Evolutionary conservation across 441 rosid genomes (phyloP).

Genomic region (Raphanus hybrid): DNA sequence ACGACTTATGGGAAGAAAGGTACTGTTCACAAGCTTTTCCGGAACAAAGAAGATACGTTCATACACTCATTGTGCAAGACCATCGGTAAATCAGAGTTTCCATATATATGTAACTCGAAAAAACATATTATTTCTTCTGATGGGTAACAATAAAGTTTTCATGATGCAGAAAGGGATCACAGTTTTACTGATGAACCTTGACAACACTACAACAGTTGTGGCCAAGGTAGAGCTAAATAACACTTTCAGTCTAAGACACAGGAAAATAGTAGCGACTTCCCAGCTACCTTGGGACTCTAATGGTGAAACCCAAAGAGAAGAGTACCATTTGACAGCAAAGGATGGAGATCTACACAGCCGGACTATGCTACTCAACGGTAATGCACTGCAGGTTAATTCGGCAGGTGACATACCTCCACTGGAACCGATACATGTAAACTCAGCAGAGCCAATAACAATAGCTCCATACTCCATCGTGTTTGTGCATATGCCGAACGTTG

Average conservation of each 20-base stretch:
- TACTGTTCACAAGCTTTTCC: constrained; percentile 63
- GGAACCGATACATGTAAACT: constrained; percentile 58
- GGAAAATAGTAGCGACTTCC: constrained; percentile 17
- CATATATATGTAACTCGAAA: neutral
- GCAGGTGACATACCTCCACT: constrained; percentile 70
- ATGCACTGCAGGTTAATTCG: constrained; percentile 60
- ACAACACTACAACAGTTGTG: constrained; percentile 56
- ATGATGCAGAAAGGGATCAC: constrained; percentile 75
- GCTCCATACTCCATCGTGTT: constrained; percentile 82
- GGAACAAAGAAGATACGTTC: constrained; percentile 72
- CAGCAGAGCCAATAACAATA: constrained; percentile 55
- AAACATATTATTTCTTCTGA: neutral
- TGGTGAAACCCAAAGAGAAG: constrained; percentile 59
- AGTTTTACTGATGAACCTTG: constrained; percentile 76
- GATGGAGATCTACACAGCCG: constrained; percentile 86
- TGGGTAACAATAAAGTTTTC: constrained; percentile 11
- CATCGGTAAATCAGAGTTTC: constrained; percentile 55
- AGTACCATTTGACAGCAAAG: constrained; percentile 82
- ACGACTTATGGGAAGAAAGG: constrained; percentile 78
- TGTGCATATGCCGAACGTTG: constrained; percentile 59
- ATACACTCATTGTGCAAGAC: constrained; percentile 83
- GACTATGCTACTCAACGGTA: constrained; percentile 78
- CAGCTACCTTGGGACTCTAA: constrained; percentile 37
- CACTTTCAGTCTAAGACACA: constrained; percentile 42
- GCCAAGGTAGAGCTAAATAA: constrained; percentile 53